Percentiles rank a stretch among this genome's conserved stretches.
phyloP scores from a whole-genome alignment of 495 filamentous ascomycete species.

The Poronia punctata region DNA sequence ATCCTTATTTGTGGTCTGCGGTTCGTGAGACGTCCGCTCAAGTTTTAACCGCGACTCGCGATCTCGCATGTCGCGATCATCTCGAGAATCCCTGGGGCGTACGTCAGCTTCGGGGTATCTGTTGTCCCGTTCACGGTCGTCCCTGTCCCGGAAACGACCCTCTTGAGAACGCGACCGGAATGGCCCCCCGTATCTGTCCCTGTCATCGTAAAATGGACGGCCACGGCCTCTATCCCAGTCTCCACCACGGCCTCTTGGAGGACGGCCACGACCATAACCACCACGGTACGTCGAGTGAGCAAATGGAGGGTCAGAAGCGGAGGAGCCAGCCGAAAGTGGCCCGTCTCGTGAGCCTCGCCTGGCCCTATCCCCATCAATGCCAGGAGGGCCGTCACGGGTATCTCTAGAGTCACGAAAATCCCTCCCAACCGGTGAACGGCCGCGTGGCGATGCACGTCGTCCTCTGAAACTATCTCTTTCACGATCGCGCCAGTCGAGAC shows the following conservation, averaged over 20 bases:
- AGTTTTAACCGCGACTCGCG: conserved; percentile 40
- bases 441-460: conserved; percentile 39
- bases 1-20: conserved; percentile 33
- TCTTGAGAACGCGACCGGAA: conserved; percentile 64
- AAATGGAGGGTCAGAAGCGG: conserved; percentile 57
- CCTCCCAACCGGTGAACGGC: conserved; percentile 36
- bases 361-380: conserved; percentile 43
- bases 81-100: conserved; percentile 48
- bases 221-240: conserved; percentile 61
- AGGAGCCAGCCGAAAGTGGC: conserved; percentile 61
- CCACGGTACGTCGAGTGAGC: conserved; percentile 44
- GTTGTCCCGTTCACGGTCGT: conserved; percentile 43
- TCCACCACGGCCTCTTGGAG: conserved; percentile 49
- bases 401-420: conserved; percentile 31
- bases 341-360: conserved; percentile 49
- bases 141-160: conserved; percentile 46
- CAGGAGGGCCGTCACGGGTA: conserved; percentile 35
- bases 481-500: conserved; percentile 33
- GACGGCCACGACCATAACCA: conserved; percentile 44
- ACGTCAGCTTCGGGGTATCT: conserved; percentile 35
- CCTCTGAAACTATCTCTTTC: conserved; percentile 39
- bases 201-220: conserved; percentile 59
- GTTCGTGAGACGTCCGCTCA: conserved; percentile 39
- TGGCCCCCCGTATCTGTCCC: conserved; percentile 44
- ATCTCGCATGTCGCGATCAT: conserved; percentile 51